Conservation (phyloP, 208 protist species). For the Leptomonas pyrrhocoris region DNA sequence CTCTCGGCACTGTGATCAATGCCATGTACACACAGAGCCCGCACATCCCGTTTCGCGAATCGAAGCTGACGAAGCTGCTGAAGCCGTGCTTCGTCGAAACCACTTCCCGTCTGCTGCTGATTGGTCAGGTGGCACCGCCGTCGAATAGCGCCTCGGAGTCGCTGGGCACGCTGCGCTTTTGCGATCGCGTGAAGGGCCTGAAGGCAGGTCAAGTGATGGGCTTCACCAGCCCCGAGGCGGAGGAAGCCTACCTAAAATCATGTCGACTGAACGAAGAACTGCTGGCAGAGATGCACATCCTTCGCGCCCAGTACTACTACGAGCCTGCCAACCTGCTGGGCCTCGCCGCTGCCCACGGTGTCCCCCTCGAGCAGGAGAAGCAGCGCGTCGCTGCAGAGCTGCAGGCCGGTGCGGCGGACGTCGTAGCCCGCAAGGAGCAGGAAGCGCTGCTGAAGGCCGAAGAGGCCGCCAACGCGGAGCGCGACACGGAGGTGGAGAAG, state of each 20-base stretch:
- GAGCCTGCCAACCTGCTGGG: slow-evolving; percentile 37
- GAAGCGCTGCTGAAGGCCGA: slow-evolving; percentile 42
- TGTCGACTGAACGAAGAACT: slow-evolving; percentile 70
- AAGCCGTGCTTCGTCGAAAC: slow-evolving; percentile 73
- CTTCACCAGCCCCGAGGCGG: slow-evolving; percentile 61
- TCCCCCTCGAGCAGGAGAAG: slow-evolving; percentile 37
- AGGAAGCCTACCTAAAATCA: slow-evolving; percentile 62
- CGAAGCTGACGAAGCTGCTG: slow-evolving; percentile 93
- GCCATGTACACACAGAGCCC: slow-evolving; percentile 76
- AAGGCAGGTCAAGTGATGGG: slow-evolving; percentile 61
- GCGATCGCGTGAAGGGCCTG: slow-evolving; percentile 86
- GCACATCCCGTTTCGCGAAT: slow-evolving; percentile 91
- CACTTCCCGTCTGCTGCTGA: slow-evolving; percentile 76
- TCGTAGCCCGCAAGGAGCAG: slow-evolving; percentile 51
- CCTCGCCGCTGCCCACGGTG: slow-evolving; percentile 44
- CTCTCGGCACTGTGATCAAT: slow-evolving; percentile 86
- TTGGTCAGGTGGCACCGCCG: slow-evolving; percentile 82
- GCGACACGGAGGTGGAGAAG: slow-evolving; percentile 53
- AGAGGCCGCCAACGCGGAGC: slow-evolving; percentile 38
- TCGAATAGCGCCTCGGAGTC: slow-evolving; percentile 67
- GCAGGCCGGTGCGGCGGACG: slow-evolving; percentile 32
- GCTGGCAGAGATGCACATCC: slow-evolving; percentile 79
- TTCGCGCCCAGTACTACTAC: slow-evolving; percentile 61
- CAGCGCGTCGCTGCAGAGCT: slow-evolving; percentile 34
- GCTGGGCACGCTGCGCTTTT: slow-evolving; percentile 86